Base-by-base conservation (phyloP, 1,284 basidiomycete genomes). In the Fomitopsis palustris region DNA sequence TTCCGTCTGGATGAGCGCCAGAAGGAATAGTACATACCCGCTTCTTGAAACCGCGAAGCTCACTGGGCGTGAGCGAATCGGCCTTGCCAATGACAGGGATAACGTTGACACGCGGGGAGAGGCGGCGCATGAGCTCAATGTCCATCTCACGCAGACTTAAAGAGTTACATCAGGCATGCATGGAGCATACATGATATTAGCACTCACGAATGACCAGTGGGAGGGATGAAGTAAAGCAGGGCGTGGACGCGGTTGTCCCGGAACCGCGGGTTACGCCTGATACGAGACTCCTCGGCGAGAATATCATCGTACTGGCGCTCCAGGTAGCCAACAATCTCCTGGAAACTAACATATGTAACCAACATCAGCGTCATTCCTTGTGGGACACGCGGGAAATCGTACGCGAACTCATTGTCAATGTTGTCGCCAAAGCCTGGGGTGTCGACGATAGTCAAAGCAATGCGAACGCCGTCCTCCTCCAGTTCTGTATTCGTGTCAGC, bases 251-350 rank as follows among this genome's bases (percentile, higher is more conserved):
- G 85, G 81, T 98, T 98, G 78, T 99, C 97, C 72, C 95, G 88
- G 86, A 98, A 99, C 64, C 97, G 91, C 25, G 96, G 96, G 80
- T 98, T 98, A 84, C 97, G 96, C 81, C 98, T 99, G 81, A 99
- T 99, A 71, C 97, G 88, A 63, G 94, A 96, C 80, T 99, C 97
- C 75, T 99, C 96, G 10, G 96, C 95, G 63, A 99, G 83, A 74
- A 99, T 98, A 70, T 99, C 96, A 67, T 99, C 97, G 78, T 99
- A 99, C 86, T 99, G 96, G 62, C 96, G 90, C 76, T 99, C 97
- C 63, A 99, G 89, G 78, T 99, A 88, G 63, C 93, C 93, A 58
- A 96, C 90, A 67, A 99, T 99, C 76, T 98, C 96, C 72, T 93
- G 90, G 78, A 97, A 97, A 61, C 95, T 96, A 66, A 10, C 58